Percentiles rank a stretch among this genome's conserved stretches.
Evolutionary conservation across 2,329 filamentous ascomycete species (phyloP).

Genomic region (Huntiella moniliformis): DNA sequence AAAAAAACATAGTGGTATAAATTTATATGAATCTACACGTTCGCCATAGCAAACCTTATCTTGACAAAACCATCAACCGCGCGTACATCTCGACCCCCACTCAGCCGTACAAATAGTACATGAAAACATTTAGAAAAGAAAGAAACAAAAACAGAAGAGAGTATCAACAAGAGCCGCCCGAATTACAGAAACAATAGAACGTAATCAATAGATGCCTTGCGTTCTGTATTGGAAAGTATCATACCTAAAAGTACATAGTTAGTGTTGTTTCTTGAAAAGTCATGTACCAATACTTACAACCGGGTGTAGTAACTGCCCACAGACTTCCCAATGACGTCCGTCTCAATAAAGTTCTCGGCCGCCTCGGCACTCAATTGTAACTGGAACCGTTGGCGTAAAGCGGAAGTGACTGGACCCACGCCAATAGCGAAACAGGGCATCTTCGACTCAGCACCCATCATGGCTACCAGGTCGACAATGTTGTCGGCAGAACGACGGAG

Average conservation of each 20-base stretch:
- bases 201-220: constrained; percentile 58
- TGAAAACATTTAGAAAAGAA: constrained; percentile 1
- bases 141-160: not conserved
- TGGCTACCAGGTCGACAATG: constrained; percentile 61
- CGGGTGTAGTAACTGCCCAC: constrained; percentile 75
- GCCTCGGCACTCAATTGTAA: constrained; percentile 67
- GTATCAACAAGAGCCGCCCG: not conserved
- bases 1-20: not conserved
- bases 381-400: constrained; percentile 58
- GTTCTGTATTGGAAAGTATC: constrained; percentile 79
- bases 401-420: constrained; percentile 48
- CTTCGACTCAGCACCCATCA: constrained; percentile 68
- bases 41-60: too few species aligned
- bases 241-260: constrained; percentile 31
- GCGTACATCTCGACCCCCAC: not conserved
- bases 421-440: constrained; percentile 72
- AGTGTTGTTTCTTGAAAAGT: constrained; percentile 11
- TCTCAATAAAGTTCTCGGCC: constrained; percentile 64
- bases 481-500: constrained; percentile 61
- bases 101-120: not conserved
- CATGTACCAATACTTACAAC: constrained; percentile 37
- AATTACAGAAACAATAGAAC: not conserved
- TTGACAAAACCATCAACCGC: too few species aligned
- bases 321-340: constrained; percentile 60
- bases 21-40: too few species aligned